A percentile compares a stretch with the other conserved stretches of the same genome.
Evolutionary conservation across 768 basidiomycete genomes (phyloP).

Genomic region (Boletus tomentosulus): DNA sequence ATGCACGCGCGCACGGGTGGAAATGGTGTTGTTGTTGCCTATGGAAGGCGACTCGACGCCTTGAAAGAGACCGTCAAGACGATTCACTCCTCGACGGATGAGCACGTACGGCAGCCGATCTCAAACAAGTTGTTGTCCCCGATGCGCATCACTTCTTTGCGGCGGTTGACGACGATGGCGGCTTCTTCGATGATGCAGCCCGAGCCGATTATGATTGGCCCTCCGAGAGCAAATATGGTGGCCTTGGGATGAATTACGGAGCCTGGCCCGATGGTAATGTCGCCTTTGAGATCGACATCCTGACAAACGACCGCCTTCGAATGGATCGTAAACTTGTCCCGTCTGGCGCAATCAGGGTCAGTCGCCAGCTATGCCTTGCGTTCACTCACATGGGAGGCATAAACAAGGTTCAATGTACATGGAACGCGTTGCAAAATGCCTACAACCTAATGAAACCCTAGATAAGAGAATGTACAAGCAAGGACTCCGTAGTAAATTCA

Average conservation of each 20-base stretch:
- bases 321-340: constrained; percentile 86
- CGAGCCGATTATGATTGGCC: constrained; percentile 85
- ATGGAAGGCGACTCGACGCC: constrained; percentile 84
- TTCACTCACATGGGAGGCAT: constrained; percentile 31
- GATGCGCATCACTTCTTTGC: constrained; percentile 85
- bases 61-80: constrained; percentile 28
- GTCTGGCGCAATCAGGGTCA: constrained; percentile 39
- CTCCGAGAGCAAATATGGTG: constrained; percentile 86
- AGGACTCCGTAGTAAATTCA: constrained; percentile 10
- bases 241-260: constrained; percentile 92
- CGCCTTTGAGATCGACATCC: constrained; percentile 91
- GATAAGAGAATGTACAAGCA: constrained; percentile 14
- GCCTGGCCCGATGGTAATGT: constrained; percentile 90
- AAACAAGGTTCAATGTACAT: constrained; percentile 2
- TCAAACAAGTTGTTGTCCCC: constrained; percentile 94
- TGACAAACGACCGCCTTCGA: constrained; percentile 89
- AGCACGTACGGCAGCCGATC: constrained; percentile 80
- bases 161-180: constrained; percentile 87
- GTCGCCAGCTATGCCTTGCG: background rate
- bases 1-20: constrained; percentile 78
- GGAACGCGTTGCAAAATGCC: background rate
- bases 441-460: constrained; percentile 6
- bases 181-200: constrained; percentile 91
- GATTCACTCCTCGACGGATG: background rate
- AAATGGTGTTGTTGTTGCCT: constrained; percentile 83